These are phyloP conservation scores for Pseudogymnoascus sp. DNA, from an alignment of 2,329 filamentous ascomycete genomes.

Conservation along the genomic window DNA sequence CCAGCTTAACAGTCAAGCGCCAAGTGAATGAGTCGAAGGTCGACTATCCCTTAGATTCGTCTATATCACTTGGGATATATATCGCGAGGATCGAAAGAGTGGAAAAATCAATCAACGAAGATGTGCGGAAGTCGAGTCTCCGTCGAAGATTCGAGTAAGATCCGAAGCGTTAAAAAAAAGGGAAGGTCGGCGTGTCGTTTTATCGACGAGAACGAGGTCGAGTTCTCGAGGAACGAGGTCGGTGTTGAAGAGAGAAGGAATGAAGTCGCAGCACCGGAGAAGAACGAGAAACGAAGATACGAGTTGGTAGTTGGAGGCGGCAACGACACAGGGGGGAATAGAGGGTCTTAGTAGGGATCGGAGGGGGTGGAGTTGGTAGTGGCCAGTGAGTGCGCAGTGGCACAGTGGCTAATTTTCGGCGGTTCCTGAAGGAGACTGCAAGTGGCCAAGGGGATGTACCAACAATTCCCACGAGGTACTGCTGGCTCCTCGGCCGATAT, in stretches of 20 bases:
- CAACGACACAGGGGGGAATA: neutral
- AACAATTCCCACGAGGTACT: neutral
- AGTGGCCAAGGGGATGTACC: conserved; percentile 1
- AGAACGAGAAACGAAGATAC: neutral
- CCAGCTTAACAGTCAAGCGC: conserved; percentile 4
- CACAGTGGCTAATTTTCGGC: neutral
- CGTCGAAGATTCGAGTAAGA: conserved; percentile 1
- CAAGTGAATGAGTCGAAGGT: neutral
- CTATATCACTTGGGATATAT: neutral
- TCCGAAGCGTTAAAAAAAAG: neutral
- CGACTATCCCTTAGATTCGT: neutral
- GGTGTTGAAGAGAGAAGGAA: neutral
- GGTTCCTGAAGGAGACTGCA: neutral
- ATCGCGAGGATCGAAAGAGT: neutral
- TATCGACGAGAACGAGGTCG: conserved; percentile 3
- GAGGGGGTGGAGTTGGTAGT: neutral
- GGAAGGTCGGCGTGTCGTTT: neutral
- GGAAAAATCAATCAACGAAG: neutral
- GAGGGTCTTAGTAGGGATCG: neutral
- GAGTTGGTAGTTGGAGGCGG: neutral
- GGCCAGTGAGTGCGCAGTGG: neutral
- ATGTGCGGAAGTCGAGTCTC: neutral
- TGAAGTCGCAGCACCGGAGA: neutral
- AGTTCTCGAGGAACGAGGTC: neutral
- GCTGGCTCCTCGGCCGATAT: neutral